phyloP scores from a whole-genome alignment of 768 basidiomycete genomes.

The Hypholoma sublateritium region DNA sequence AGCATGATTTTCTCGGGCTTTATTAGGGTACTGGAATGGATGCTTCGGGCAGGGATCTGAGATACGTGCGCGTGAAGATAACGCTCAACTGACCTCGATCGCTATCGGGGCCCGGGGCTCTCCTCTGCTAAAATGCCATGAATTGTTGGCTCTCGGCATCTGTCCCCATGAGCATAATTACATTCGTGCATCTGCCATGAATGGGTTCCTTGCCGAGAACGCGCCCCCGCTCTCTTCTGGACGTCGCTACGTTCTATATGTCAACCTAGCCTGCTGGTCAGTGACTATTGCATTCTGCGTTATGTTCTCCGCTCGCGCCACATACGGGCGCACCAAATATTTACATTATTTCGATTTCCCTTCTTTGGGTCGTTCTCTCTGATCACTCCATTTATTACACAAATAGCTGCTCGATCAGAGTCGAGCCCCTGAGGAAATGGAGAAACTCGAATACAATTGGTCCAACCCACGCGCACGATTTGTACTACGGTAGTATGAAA shows the following conservation, averaged over 20 bases:
- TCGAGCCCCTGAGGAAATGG: too few relatives aligned
- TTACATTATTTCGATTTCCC: too few relatives aligned
- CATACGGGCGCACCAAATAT: too few relatives aligned
- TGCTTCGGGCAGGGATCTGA: constrained; percentile 14
- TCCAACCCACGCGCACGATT: too few relatives aligned
- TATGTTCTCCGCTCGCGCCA: too few relatives aligned
- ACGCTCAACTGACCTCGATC: constrained; percentile 21
- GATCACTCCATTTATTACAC: too few relatives aligned
- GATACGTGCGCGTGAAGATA: constrained; percentile 8
- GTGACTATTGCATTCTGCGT: background rate
- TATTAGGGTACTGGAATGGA: constrained; percentile 20
- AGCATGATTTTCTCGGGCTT: constrained; percentile 3
- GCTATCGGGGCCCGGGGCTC: constrained; percentile 9
- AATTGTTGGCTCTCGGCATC: background rate
- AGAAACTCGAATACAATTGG: too few relatives aligned
- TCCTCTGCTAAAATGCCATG: constrained; percentile 14
- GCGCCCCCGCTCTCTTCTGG: background rate
- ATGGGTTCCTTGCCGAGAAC: background rate
- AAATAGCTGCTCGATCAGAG: too few relatives aligned
- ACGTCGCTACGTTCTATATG: background rate
- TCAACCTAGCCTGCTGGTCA: background rate
- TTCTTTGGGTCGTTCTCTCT: too few relatives aligned
- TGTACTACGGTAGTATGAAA: too few relatives aligned
- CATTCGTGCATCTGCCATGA: constrained; percentile 14
- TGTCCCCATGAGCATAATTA: constrained; percentile 6